A percentile compares a stretch with the other conserved stretches of the same genome.
Evolutionary conservation across 805 yeast species (phyloP).

Genomic region (Saccharomycopsis javanensis): DNA sequence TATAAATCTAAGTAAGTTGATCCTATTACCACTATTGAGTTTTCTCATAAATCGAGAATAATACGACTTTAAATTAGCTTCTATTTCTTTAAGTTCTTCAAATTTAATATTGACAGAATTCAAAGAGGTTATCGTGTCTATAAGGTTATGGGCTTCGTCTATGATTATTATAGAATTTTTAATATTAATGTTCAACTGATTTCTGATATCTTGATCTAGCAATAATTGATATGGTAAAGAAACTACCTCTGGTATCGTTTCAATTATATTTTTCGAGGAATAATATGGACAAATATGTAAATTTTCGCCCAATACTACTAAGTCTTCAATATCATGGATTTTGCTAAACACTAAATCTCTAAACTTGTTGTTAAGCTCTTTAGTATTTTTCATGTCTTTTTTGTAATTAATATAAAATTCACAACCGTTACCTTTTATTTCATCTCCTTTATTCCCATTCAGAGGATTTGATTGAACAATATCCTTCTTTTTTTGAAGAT

Average conservation of each 20-base stretch:
- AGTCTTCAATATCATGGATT: slow-evolving; percentile 60
- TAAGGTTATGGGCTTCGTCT: slow-evolving; percentile 87
- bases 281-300: slow-evolving; percentile 74
- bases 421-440: slow-evolving; percentile 28
- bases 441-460: slow-evolving; percentile 6
- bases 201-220: slow-evolving; percentile 51
- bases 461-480: slow-evolving; percentile 15
- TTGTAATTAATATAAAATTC: slow-evolving; percentile 31
- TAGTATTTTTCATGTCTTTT: slow-evolving; percentile 19
- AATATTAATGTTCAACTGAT: slow-evolving; percentile 47
- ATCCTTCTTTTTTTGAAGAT: slow-evolving; percentile 40
- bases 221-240: slow-evolving; percentile 77
- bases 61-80: slow-evolving; percentile 45
- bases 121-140: slow-evolving; percentile 65
- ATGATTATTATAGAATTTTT: slow-evolving; percentile 62
- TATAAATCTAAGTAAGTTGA: slow-evolving; percentile 53
- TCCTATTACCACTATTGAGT: slow-evolving; percentile 62
- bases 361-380: slow-evolving; percentile 29
- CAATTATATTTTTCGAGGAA: slow-evolving; percentile 46
- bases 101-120: slow-evolving; percentile 52
- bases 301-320: slow-evolving; percentile 48
- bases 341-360: slow-evolving; percentile 40
- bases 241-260: slow-evolving; percentile 57
- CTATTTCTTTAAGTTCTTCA: slow-evolving; percentile 37
- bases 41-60: slow-evolving; percentile 49